Evolutionary conservation across 2,329 filamentous ascomycete genomes (phyloP).

Genomic region (Diaporthe sp.): DNA sequence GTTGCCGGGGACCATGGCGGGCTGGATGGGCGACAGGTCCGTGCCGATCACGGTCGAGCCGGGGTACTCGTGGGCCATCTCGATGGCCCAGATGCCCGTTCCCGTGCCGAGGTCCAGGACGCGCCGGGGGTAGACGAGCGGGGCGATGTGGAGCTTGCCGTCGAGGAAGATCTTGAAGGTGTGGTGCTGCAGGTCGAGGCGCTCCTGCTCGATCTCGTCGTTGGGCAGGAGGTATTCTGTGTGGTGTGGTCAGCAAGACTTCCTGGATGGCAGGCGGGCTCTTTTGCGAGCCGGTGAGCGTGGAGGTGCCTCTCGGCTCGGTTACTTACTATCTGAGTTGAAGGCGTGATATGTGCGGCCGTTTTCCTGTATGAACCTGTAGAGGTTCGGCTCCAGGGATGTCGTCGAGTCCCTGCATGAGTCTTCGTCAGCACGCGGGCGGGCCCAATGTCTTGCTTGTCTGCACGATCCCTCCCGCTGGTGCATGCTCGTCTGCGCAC

Average conservation of each 20-base stretch:
- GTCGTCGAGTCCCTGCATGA: conserved; percentile 48
- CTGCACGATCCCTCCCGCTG: neutral
- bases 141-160: conserved; percentile 60
- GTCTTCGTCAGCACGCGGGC: neutral
- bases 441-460: neutral
- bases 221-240: conserved; percentile 52
- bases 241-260: neutral
- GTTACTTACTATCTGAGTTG: conserved; percentile 49
- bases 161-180: conserved; percentile 55
- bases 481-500: neutral
- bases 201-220: conserved; percentile 51
- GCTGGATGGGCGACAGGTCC: conserved; percentile 62
- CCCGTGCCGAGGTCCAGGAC: conserved; percentile 63
- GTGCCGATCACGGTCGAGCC: conserved; percentile 56
- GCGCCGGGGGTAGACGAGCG: conserved; percentile 57
- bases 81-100: conserved; percentile 66
- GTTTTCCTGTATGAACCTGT: conserved; percentile 49
- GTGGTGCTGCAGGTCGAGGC: conserved; percentile 56
- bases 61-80: conserved; percentile 59
- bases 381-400: conserved; percentile 47
- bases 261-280: too few species aligned
- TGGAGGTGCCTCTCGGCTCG: neutral
- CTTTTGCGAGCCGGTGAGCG: neutral
- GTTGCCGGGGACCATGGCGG: conserved; percentile 62
- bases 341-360: conserved; percentile 51